Evolutionary conservation across 2,329 filamentous ascomycete genomes (phyloP).

Genomic region (Diplodia mutila): DNA sequence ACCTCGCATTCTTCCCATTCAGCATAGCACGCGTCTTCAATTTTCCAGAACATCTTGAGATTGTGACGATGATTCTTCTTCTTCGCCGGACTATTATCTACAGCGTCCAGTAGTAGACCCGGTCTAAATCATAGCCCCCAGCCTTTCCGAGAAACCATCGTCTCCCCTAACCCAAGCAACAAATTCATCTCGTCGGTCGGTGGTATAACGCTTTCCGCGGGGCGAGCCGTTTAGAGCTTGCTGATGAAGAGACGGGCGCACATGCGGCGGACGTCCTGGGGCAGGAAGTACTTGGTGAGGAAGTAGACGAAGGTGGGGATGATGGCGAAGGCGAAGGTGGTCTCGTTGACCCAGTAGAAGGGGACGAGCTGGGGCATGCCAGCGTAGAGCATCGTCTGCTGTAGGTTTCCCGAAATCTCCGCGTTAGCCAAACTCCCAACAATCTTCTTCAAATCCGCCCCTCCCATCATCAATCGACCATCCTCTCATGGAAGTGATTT

Average conservation of each 20-base stretch:
- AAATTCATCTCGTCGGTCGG: conserved; percentile 3
- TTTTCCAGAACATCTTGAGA: not conserved
- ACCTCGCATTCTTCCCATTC: too few species aligned
- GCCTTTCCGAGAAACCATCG: not conserved
- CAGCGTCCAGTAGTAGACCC: not conserved
- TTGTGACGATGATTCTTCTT: conserved; percentile 8
- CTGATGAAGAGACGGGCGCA: conserved; percentile 49
- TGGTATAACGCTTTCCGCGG: conserved; percentile 7
- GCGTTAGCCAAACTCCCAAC: conserved; percentile 3
- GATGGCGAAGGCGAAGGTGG: conserved; percentile 46
- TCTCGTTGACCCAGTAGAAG: conserved; percentile 53
- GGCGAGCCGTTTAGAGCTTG: conserved; percentile 42
- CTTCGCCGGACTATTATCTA: conserved; percentile 14
- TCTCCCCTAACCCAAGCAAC: not conserved
- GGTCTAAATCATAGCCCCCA: not conserved
- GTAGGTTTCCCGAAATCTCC: not conserved
- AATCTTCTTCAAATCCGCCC: too few species aligned
- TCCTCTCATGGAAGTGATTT: not conserved
- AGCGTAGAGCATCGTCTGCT: conserved; percentile 45
- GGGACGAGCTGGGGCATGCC: conserved; percentile 51
- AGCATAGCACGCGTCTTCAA: too few species aligned
- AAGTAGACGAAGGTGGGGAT: conserved; percentile 49
- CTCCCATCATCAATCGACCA: not conserved
- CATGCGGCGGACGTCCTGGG: conserved; percentile 47
- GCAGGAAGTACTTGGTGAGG: conserved; percentile 50